Percentiles rank a stretch among this genome's conserved stretches.
These are phyloP conservation scores for Fusarium sororula DNA, from an alignment of 2,329 filamentous ascomycete species.

Conservation along the genomic window DNA sequence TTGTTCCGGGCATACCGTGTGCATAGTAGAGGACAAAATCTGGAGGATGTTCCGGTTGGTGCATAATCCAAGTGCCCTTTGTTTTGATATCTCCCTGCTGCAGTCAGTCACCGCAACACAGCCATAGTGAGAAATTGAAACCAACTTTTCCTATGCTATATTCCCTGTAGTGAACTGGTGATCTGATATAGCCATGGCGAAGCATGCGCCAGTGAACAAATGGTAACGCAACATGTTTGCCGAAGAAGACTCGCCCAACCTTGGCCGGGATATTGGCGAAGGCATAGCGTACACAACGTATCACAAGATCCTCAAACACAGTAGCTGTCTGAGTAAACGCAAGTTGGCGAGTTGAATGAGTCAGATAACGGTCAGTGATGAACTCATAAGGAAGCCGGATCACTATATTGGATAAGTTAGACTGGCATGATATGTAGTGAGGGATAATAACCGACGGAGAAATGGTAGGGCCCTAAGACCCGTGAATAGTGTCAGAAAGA, in stretches of 20 bases:
- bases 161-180: constrained; percentile 71
- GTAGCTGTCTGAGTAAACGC: constrained; percentile 76
- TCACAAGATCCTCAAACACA: constrained; percentile 79
- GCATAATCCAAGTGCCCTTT: constrained; percentile 75
- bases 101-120: neutral
- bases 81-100: constrained; percentile 52
- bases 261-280: constrained; percentile 75
- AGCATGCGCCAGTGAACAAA: constrained; percentile 81
- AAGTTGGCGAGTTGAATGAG: constrained; percentile 48
- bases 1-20: constrained; percentile 66
- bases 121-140: neutral
- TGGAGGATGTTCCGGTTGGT: constrained; percentile 67
- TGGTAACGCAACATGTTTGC: constrained; percentile 74
- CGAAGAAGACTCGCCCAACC: constrained; percentile 81
- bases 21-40: constrained; percentile 85
- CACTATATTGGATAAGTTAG: constrained; percentile 38
- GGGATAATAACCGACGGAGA: constrained; percentile 61
- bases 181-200: constrained; percentile 71
- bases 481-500: constrained; percentile 66
- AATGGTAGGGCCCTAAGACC: constrained; percentile 73
- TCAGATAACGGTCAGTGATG: constrained; percentile 46
- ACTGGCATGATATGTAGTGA: neutral
- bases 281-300: constrained; percentile 80
- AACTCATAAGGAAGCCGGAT: constrained; percentile 44
- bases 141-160: constrained; percentile 46